These are phyloP conservation scores for Sungouiozyma ichnusensis DNA, from an alignment of 805 yeast species.

Conservation along the genomic window DNA sequence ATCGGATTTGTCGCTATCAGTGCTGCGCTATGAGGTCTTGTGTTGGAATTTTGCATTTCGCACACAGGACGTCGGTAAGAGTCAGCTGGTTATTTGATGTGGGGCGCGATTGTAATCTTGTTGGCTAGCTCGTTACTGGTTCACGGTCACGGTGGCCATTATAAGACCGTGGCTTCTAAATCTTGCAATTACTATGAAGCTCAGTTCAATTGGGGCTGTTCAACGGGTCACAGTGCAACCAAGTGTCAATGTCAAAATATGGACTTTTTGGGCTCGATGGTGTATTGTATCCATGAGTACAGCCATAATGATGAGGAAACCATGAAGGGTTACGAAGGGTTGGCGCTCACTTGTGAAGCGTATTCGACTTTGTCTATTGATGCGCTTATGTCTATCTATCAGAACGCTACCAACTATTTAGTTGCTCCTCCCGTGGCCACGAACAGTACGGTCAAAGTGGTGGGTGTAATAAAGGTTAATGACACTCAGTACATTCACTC, in stretches of 20 bases:
- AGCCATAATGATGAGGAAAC: background rate
- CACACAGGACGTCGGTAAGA: too few species aligned
- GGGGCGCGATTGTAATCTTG: background rate
- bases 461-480: background rate
- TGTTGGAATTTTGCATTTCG: too few species aligned
- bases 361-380: slow-evolving; percentile 19
- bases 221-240: background rate
- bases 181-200: background rate
- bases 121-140: background rate
- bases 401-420: slow-evolving; percentile 30
- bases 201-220: slow-evolving; percentile 2
- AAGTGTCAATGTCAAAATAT: background rate
- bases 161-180: background rate
- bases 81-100: too few species aligned
- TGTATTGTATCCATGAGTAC: background rate
- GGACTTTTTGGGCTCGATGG: background rate
- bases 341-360: background rate
- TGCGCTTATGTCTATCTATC: slow-evolving; percentile 26
- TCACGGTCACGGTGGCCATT: background rate
- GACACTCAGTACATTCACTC: background rate
- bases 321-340: background rate
- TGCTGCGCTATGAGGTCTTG: too few species aligned
- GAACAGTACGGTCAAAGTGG: background rate
- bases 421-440: slow-evolving; percentile 24
- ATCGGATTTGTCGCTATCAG: too few species aligned